Evolutionary conservation across 1,139 yeast species (phyloP), one percentile per base, ranked within the genome.

Genomic region (Geotrichum reessii): DNA sequence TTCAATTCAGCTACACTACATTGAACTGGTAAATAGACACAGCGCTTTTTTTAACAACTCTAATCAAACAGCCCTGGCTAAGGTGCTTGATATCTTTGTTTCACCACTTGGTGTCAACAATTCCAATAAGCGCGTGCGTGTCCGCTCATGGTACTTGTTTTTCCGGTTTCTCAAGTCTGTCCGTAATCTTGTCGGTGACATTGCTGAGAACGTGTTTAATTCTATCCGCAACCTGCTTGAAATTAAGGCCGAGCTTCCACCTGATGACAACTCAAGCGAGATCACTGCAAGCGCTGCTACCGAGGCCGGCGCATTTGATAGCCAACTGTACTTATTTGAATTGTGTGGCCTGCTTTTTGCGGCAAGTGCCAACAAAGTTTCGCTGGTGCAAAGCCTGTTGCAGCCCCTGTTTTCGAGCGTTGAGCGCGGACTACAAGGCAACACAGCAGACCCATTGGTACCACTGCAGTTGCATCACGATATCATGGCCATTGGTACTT

Each of bases 141-240:
- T 84, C 61, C 83, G 98, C 71, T 81, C 93, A 55, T 93, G 98
- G 97, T 92, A 90, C 71, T 76, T 92, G 63, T 88, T 93, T 65
- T 86, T 86, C 68, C 82, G 96, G 69, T 88, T 91, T 67, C 79
- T 91, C 65, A 90, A 87, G 69, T 75, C 85, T 53, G 85, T 93
- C 1, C 87, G 84, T 69, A 90, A 92, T 37, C 75, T 81, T 57
- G 74, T 83, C 28, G 79, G 82, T 37, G 69, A 67, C 56, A 69
- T 73, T 50, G 81, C 81, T 49, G 76, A 71, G 52, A 73, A 79
- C n/a, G 74, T 85, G 33, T 76, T 81, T 55, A 78, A 77, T 62
- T 76, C 86, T 17, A 74, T 85, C 24, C 70, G 69, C 59, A 83
- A 74, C 66, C 74, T 87, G 56, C 75, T 90, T 40, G 74, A 71